Evolutionary conservation across 75 land plant species (phyloP).

Genomic region (Selaginella moellendorffii): DNA sequence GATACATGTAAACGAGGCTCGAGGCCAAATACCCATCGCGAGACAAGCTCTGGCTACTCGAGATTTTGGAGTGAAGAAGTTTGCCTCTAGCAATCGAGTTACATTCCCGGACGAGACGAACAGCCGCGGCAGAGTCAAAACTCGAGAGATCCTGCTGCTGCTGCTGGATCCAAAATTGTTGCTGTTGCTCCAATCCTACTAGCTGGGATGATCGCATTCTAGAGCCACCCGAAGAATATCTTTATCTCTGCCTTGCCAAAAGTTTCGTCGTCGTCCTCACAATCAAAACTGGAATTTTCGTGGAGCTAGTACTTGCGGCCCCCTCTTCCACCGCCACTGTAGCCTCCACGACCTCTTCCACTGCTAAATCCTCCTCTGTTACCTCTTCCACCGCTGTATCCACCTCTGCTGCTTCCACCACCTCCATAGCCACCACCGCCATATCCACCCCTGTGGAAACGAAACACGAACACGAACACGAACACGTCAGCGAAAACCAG

Average conservation of each 20-base stretch:
- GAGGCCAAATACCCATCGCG: not conserved
- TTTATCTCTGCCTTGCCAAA: too few relatives aligned
- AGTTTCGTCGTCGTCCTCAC: too few relatives aligned
- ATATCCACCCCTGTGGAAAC: too few relatives aligned
- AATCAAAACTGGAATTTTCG: not conserved
- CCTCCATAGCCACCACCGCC: not conserved
- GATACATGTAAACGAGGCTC: not conserved
- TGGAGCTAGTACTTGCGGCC: conserved; percentile 13
- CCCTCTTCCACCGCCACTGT: conserved; percentile 13
- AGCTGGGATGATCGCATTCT: too few relatives aligned
- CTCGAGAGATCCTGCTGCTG: too few relatives aligned
- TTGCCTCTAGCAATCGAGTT: not conserved
- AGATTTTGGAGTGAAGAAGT: not conserved
- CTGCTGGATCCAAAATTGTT: too few relatives aligned
- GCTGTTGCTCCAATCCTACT: too few relatives aligned
- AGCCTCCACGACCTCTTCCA: conserved; percentile 18
- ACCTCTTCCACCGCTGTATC: conserved; percentile 12
- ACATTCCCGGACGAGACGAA: too few relatives aligned
- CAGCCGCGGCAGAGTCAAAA: too few relatives aligned
- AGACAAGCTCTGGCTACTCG: not conserved
- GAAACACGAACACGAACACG: not conserved
- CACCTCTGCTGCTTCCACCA: conserved; percentile 26
- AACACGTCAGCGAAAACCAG: not conserved
- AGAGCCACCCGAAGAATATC: too few relatives aligned
- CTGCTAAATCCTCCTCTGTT: conserved; percentile 9